phyloP scores from a whole-genome alignment of 768 basidiomycete species.

The Cystofilobasidium ferigula region DNA sequence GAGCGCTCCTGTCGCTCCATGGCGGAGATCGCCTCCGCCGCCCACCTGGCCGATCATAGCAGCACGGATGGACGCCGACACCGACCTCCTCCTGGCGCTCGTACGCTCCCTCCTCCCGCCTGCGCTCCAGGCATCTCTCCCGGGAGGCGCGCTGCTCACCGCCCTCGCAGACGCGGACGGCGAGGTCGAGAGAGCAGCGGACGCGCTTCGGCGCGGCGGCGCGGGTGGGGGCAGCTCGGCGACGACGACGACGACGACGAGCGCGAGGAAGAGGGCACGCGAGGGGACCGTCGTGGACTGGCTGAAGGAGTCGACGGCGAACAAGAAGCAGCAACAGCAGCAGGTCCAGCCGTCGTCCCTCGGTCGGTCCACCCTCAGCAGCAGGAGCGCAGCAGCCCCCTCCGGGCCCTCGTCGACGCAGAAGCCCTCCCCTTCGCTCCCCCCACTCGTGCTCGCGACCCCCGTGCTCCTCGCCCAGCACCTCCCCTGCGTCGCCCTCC shows the following conservation, averaged over 20 bases:
- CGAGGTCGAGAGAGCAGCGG: conserved; percentile 33
- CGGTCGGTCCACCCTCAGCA: neutral
- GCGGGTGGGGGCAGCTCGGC: conserved; percentile 27
- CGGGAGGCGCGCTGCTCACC: conserved; percentile 1
- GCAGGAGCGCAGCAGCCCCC: neutral
- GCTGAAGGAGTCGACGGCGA: neutral
- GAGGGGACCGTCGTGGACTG: neutral
- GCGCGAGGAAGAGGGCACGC: neutral
- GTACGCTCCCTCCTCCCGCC: neutral
- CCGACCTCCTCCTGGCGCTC: conserved; percentile 3
- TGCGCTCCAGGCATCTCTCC: neutral
- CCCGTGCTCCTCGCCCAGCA: conserved; percentile 31
- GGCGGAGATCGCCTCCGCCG: neutral
- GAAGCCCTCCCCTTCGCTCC: conserved; percentile 27
- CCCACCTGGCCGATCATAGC: neutral
- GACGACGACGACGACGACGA: conserved; percentile 11
- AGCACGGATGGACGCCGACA: neutral
- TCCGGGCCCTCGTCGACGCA: neutral
- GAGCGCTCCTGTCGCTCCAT: too few relatives aligned
- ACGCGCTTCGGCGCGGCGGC: conserved; percentile 29
- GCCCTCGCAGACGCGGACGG: conserved; percentile 30
- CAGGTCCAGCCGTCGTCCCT: neutral
- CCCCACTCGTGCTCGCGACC: conserved; percentile 31
- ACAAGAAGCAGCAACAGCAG: neutral
- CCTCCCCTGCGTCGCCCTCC: conserved; percentile 30